Evolutionary conservation across 169 alveolate species (phyloP), one percentile per base, ranked within the genome.

Genomic region (Plasmodium yoelii): DNA sequence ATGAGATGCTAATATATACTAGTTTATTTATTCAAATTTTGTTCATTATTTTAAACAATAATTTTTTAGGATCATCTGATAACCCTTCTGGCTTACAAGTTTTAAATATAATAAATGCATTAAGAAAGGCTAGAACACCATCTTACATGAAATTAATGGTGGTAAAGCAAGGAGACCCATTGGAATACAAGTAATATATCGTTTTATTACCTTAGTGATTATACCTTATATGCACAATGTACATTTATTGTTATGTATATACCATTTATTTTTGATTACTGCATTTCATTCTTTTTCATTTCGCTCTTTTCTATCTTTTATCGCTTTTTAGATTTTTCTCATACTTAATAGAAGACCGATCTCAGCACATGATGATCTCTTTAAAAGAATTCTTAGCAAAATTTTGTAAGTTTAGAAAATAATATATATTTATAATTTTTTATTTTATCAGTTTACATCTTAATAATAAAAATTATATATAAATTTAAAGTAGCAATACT

Each of bases 111-210:
- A 49, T 95, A 44, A 89, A 93, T 77, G 84, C 87, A 39, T 73
- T 96, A 65, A 92, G 97, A 22, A 59, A 80, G 5, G 67, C 63
- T 49, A 70, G 94, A 67, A 59, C 64, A 49, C 92, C 93, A n/a
- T 88, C 95, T 12, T 93, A 92, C 64, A 94, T 95, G 96, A 84
- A 72, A 24, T 87, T 95, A 68, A 46, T 22, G 70, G 94, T 95
- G 18, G 64, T 94, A n/a, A 93, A 92, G 49, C 97, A 94, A 72
- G 97, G 96, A 8, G 97, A 94, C 68, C 95, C 94, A 49, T 39
- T 74, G 46, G 97, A 95, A 86, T 87, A 87, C 67, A 88, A 87
- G 95, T 92, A 84, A 65, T 12, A 34, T 42, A 42, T 56, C 39
- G 10, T 39, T 15, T 24, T 26, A 44, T 44, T 26, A 1, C 5